Base-by-base conservation (phyloP, 2,329 filamentous ascomycete species). In the Claviceps pusilla region DNA sequence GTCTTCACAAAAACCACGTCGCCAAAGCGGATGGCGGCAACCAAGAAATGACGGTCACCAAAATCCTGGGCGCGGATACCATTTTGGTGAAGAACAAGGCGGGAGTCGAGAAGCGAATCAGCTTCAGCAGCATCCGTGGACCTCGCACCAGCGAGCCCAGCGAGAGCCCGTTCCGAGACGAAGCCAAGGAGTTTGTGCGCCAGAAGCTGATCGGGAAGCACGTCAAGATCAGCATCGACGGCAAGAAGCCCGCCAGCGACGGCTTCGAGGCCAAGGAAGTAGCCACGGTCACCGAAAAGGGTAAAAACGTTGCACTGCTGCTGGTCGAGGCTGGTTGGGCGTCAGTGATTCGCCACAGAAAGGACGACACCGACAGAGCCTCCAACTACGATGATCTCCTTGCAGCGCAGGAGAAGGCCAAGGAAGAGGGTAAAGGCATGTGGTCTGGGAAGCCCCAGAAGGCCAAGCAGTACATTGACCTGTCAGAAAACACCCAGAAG, bases 181-280 rank as follows among this genome's bases (percentile, higher is more conserved):
- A 96, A 66, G 91, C 93, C 37, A 98, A 98, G 75, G 93, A 98
- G 67, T 97, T 91, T 66, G 69, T 97, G 59, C 84, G 93, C 54
- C 95, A 95, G 76, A 89, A 84, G 68, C 70, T 96, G 37, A 98
- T 98, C 64, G 93, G 90, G 57, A 98, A 98, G 76, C 88, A 95
- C 60, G 89, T 97, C 60, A 87, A 86, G 68, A 82, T 96, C 55
- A 85, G 80, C 53, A 82, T 95, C 56, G 90, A 98, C 66, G 93
- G 93, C 55, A 89, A 88, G 68, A 90, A 93, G 71, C 85, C 91
- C 47, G 89, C 89, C 2, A 85, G 78, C 2, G 91, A 95, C 59
- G 90, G 87, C 10, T 98, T 90, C 60, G 91, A 97, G 64, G 90
- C 93, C 64, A 86, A 89, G 54, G 93, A 98, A 60, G 93, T 98